phyloP scores from a whole-genome alignment of 257 asterid genomes.

The Mentha longifolia region DNA sequence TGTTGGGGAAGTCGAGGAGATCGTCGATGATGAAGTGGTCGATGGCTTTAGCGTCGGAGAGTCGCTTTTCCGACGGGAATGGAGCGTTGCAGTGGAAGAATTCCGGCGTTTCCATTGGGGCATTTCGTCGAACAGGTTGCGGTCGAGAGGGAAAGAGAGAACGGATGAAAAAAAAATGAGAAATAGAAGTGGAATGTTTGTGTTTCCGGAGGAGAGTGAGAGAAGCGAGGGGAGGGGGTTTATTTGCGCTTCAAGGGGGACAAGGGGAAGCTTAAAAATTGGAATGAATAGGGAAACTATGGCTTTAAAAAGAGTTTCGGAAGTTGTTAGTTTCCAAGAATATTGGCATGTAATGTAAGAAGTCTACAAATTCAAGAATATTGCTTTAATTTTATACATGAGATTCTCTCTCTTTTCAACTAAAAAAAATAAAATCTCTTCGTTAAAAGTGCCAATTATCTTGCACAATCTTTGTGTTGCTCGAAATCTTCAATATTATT shows the following conservation, averaged over 20 bases:
- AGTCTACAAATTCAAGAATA: not conserved
- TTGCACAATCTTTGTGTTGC: too few relatives aligned
- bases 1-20: constrained; percentile 77
- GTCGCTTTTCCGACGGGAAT: constrained; percentile 44
- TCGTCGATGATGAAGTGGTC: constrained; percentile 80
- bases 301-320: constrained; percentile 48
- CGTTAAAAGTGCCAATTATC: too few relatives aligned
- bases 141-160: too few relatives aligned
- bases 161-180: not conserved
- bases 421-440: too few relatives aligned
- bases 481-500: too few relatives aligned
- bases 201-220: constrained; percentile 47
- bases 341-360: constrained; percentile 1
- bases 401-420: too few relatives aligned
- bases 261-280: constrained; percentile 50
- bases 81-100: constrained; percentile 49
- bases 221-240: constrained; percentile 68
- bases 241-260: constrained; percentile 72
- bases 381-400: too few relatives aligned
- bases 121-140: not conserved
- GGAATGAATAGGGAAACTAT: constrained; percentile 74
- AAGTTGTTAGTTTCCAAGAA: constrained; percentile 29
- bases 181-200: constrained; percentile 27
- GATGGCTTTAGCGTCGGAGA: constrained; percentile 46
- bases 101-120: constrained; percentile 62